Percentiles rank a stretch among this genome's conserved stretches.
Evolutionary conservation across 345 rosid species (phyloP).

Genomic region (Brassica rapa): DNA sequence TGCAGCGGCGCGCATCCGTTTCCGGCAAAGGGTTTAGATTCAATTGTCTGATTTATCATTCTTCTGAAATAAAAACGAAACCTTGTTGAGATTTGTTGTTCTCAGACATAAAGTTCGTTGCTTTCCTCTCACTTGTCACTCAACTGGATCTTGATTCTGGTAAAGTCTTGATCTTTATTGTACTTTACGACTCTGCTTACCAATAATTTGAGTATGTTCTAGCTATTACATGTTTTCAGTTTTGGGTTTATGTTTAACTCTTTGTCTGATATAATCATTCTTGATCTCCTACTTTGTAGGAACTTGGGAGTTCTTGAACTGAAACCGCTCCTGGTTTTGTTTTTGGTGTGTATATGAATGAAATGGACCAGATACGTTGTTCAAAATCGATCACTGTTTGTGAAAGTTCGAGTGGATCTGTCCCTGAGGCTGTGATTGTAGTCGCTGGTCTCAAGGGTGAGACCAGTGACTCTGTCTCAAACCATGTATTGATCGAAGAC

Average conservation of each 20-base stretch:
- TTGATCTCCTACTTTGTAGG: constrained; percentile 27
- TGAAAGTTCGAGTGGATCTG: constrained; percentile 38
- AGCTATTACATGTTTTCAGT: too few species aligned
- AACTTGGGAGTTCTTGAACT: background rate
- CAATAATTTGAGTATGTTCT: background rate
- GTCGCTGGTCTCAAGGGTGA: constrained; percentile 37
- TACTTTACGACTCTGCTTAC: background rate
- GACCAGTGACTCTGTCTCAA: constrained; percentile 35
- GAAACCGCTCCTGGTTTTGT: background rate
- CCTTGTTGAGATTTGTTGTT: background rate
- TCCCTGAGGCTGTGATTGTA: constrained; percentile 30
- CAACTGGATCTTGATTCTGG: constrained; percentile 26
- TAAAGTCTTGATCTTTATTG: constrained; percentile 25
- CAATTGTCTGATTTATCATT: background rate
- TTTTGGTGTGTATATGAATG: constrained; percentile 16
- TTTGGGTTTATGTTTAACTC: background rate
- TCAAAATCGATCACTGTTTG: constrained; percentile 26
- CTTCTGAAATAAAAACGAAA: background rate
- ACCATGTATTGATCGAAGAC: constrained; percentile 28
- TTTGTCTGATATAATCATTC: constrained; percentile 1
- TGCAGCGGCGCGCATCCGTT: constrained; percentile 5
- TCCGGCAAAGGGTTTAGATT: background rate
- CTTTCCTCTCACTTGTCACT: background rate
- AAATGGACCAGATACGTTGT: constrained; percentile 47
- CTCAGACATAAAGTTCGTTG: constrained; percentile 25